Conservation (phyloP, 2,329 filamentous ascomycete species). For the Cladophialophora immunda region DNA sequence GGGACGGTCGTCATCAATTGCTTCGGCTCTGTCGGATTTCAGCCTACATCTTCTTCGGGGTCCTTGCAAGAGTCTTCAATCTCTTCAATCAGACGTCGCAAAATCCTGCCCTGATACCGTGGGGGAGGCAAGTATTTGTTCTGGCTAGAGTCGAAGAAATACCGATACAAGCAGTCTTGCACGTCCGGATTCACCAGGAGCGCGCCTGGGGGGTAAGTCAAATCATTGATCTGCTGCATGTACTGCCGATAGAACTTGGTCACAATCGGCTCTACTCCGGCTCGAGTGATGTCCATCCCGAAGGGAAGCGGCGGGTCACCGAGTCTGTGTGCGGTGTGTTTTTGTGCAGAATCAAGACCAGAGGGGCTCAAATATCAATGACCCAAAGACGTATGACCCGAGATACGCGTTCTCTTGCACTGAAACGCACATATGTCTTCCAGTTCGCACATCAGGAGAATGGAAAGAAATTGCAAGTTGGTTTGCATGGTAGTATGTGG, state of each 20-base stretch:
- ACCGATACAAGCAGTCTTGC: constrained; percentile 72
- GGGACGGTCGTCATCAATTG: not conserved
- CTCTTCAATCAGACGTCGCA: constrained; percentile 75
- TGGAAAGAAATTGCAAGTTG: not conserved
- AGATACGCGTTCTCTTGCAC: not conserved
- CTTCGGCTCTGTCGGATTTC: not conserved
- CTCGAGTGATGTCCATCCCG: constrained; percentile 33
- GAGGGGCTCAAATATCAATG: not conserved
- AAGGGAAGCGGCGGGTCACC: not conserved
- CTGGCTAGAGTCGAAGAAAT: constrained; percentile 66
- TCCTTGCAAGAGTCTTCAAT: constrained; percentile 80
- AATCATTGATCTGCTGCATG: constrained; percentile 74
- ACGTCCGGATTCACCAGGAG: constrained; percentile 67
- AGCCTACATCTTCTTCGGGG: constrained; percentile 77
- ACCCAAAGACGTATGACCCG: not conserved
- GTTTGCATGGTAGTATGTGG: constrained; percentile 4
- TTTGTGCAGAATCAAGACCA: not conserved
- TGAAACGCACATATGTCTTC: not conserved
- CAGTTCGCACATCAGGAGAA: not conserved
- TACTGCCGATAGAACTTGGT: constrained; percentile 76
- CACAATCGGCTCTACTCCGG: constrained; percentile 49
- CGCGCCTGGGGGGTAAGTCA: constrained; percentile 70
- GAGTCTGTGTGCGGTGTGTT: not conserved
- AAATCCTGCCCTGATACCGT: constrained; percentile 73
- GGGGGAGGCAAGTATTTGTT: constrained; percentile 62